phyloP scores from a whole-genome alignment of 139 green algal species.

The Chlorella sp. region DNA sequence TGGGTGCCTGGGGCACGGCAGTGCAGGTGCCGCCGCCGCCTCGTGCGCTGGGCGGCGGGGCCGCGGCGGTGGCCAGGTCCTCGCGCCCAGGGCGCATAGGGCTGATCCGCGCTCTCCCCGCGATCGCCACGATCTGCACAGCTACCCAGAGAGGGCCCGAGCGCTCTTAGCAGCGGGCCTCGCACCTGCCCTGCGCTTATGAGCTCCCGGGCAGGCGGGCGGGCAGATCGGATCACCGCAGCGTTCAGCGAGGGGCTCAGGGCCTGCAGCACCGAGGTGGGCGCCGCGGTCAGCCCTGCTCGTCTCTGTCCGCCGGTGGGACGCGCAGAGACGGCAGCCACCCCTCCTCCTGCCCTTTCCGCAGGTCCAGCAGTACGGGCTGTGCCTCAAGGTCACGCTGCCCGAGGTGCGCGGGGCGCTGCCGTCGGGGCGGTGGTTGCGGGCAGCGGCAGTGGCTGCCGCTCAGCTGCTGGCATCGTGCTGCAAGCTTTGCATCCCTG shows the following conservation, averaged over 20 bases:
- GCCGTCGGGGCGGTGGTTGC: background rate
- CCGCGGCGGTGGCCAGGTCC: too few species aligned
- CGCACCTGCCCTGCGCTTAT: too few species aligned
- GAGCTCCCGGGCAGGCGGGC: background rate
- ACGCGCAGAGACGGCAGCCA: background rate
- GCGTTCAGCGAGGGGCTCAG: conserved; percentile 27
- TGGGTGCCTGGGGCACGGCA: too few species aligned
- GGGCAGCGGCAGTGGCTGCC: background rate
- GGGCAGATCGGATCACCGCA: conserved; percentile 1
- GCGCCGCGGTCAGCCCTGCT: background rate
- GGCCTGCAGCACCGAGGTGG: conserved; percentile 12
- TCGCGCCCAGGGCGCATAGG: too few species aligned
- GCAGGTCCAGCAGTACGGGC: conserved; percentile 40
- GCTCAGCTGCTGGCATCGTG: background rate
- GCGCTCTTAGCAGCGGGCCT: too few species aligned
- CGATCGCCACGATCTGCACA: too few species aligned
- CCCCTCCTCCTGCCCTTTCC: background rate
- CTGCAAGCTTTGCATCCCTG: background rate
- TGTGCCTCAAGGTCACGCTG: conserved; percentile 36
- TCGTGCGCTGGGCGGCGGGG: too few species aligned
- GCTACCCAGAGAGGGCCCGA: too few species aligned
- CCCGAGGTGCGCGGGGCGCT: conserved; percentile 33
- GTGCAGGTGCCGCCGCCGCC: too few species aligned
- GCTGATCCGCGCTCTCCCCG: too few species aligned
- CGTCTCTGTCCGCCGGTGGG: background rate